These are phyloP conservation scores for Beta macrorhiza DNA, from an alignment of 179 eudicot species.

Conservation along the genomic window DNA sequence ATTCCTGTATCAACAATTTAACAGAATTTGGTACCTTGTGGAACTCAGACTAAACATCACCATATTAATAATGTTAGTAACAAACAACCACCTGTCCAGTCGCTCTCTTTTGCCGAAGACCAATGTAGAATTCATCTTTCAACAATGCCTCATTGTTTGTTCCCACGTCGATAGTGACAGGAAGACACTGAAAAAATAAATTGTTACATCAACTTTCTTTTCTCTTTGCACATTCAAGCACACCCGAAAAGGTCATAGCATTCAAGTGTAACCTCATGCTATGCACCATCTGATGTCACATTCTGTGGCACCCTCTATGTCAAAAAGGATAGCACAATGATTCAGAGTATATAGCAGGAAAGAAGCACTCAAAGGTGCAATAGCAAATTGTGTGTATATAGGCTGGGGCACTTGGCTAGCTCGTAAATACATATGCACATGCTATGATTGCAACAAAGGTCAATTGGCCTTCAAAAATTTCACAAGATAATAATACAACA, in stretches of 20 bases:
- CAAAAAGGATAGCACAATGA: background rate
- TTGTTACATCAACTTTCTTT: background rate
- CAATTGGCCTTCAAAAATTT: background rate
- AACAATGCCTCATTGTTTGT: constrained; percentile 78
- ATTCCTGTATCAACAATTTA: constrained; percentile 51
- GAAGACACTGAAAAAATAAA: constrained; percentile 59
- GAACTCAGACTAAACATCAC: background rate
- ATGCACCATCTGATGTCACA: background rate
- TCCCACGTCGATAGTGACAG: constrained; percentile 92
- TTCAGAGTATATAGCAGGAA: background rate
- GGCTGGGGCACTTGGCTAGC: background rate
- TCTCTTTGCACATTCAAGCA: background rate
- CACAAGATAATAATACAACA: background rate
- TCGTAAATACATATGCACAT: background rate
- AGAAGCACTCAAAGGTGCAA: background rate
- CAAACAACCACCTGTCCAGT: constrained; percentile 64
- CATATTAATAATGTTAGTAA: background rate
- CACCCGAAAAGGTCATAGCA: background rate
- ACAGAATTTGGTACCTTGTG: background rate
- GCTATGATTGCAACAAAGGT: background rate
- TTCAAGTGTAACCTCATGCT: background rate
- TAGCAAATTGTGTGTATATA: background rate
- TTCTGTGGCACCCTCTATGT: background rate
- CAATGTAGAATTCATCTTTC: constrained; percentile 83
- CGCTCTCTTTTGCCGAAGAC: constrained; percentile 77